Base-by-base conservation (phyloP, 495 filamentous ascomycete species). In the Penicillium salamii region DNA sequence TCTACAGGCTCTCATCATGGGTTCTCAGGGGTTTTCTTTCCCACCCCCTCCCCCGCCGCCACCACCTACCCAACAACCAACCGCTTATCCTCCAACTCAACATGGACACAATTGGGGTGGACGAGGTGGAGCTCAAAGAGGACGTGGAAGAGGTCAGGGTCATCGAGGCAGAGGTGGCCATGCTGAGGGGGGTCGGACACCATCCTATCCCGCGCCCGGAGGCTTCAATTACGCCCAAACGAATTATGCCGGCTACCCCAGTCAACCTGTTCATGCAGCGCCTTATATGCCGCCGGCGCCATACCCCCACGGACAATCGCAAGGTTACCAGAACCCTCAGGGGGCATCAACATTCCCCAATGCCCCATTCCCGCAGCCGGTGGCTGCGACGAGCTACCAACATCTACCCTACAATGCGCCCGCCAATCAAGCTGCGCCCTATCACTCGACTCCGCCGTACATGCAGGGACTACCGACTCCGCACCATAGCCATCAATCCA, bases 11-110 rank as follows among this genome's bases (percentile, higher is more conserved):
- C 54, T 51, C 52, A 63, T 46, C 38, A 78, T 78, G 74, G 71
- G 61, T 49, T 61, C 75, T 34, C 69, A 75, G 56, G 68, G 67
- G 17, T 79, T 79, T 55, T 74, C 71, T 40, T 79, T 78, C 57
- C 76, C 76, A 41, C 76, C 76, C 13, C 76, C 76, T 18, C 76
- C 76, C 17, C 74, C 74, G 14, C 75, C 74, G 17, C 69, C 68
- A 29, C 69, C 68, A 34, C 62, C 66, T 59, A 44, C 40, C 26
- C 60, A 61, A 37, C 59, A 61, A 44, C 53, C 50, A 40, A 44
- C 57, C 5, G 38, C 50, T 20, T 65, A 64, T 40, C 54, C 63
- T n/a, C 52, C 67, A 26, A 28, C 55, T 20, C 61, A 58, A 20
- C 62, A 69, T 50, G 62, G 65, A 6, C 65, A 65, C 29, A 63